Base-by-base conservation (phyloP, 305 asterid species). In the Stenogyne calaminthoides region DNA sequence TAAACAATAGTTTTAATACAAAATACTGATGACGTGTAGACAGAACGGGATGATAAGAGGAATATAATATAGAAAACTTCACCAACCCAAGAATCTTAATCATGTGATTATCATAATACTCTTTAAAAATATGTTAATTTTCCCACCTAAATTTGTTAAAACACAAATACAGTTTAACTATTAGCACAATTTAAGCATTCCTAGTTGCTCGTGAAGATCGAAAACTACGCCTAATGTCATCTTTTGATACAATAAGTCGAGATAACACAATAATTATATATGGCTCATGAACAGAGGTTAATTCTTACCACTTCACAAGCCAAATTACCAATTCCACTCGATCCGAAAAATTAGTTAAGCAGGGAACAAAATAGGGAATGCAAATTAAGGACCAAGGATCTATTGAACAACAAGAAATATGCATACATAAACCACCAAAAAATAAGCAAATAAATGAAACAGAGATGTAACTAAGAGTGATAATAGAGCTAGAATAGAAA, bases 41-140 rank as follows among this genome's bases (percentile, higher is more conserved):
- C 60, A 67, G 71, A 9, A 16, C 10, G 6, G 39, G 34, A 7
- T 81, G 65, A 84, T n/a, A 47, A 20, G 32, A 62, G n/a, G 32
- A 18, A 39, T 64, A 64, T 39, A 64, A 39, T 39, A 64, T 40
- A 25, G 2, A 62, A 16, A 36, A 11, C 16, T 39, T 27, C 18
- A 18, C 34, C 34, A 64, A 39, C 18, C 54, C 37, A 39, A 64
- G 18, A 64, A 64, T 36, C 18, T 2, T 18, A 64, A 19, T 10
- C 54, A 19, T n/a, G 54, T 46, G 54, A 46, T 46, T 46, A 46
- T 64, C 52, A 37, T 18, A 8, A 55, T 16, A n/a, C n/a, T n/a
- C n/a, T n/a, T n/a, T n/a, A n/a, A 61, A 18, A 18, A 4, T 64
- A 39, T 39, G 18, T 16, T 39, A 19, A 39, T 39, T 39, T 64